phyloP scores from a whole-genome alignment of 2,329 filamentous ascomycete genomes.

The Cladophialophora exuberans region DNA sequence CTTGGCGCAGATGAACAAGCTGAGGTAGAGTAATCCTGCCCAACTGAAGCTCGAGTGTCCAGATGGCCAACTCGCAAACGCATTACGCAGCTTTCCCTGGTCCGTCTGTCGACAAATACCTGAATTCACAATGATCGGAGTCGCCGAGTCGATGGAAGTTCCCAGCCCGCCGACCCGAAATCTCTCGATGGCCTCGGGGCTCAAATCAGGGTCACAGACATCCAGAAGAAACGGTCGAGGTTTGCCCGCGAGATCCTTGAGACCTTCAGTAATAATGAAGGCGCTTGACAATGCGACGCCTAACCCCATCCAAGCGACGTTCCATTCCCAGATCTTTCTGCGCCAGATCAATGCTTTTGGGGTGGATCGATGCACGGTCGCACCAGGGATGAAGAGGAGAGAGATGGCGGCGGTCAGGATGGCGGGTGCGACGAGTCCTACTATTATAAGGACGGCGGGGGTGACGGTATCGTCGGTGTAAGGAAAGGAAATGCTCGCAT shows the following conservation, averaged over 20 bases:
- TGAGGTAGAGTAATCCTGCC: slow-evolving; percentile 80
- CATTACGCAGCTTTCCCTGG: slow-evolving; percentile 67
- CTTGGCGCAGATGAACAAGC: slow-evolving; percentile 76
- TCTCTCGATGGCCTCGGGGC: slow-evolving; percentile 53
- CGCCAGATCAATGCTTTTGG: slow-evolving; percentile 71
- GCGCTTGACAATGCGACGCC: slow-evolving; percentile 71
- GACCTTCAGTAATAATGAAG: slow-evolving; percentile 80
- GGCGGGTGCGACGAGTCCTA: slow-evolving; percentile 66
- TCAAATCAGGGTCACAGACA: slow-evolving; percentile 76
- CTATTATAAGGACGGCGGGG: slow-evolving; percentile 65
- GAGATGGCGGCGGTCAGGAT: slow-evolving; percentile 70
- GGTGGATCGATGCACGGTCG: slow-evolving; percentile 65
- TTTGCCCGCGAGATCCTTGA: slow-evolving; percentile 75
- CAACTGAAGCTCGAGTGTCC: slow-evolving; percentile 77
- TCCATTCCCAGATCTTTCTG: slow-evolving; percentile 88
- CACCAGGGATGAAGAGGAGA: slow-evolving; percentile 71
- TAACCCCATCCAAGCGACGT: slow-evolving; percentile 82
- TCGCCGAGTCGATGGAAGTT: slow-evolving; percentile 49
- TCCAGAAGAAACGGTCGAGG: slow-evolving; percentile 67
- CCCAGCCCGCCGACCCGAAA: slow-evolving; percentile 66
- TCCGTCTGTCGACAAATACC: slow-evolving; percentile 74
- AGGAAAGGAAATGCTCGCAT: slow-evolving; percentile 80
- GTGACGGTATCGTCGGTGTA: slow-evolving; percentile 74
- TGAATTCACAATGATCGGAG: slow-evolving; percentile 72
- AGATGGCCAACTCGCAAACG: slow-evolving; percentile 82